Evolutionary conservation across 306 rosid species (phyloP).

Genomic region (Cicer chorassanicum): DNA sequence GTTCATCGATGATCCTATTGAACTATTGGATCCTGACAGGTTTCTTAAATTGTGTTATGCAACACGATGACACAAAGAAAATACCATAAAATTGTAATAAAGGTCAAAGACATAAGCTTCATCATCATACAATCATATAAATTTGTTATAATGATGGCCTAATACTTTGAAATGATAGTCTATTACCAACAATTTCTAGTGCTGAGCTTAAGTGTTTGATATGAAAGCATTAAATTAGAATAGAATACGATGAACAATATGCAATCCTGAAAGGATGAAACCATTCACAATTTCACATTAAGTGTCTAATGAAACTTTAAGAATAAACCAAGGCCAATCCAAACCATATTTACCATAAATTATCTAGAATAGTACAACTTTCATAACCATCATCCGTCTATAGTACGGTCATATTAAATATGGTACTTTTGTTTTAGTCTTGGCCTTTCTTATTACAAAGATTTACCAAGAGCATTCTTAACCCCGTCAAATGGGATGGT

Average conservation of each 20-base stretch:
- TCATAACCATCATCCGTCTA: not conserved
- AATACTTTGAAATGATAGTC: slow-evolving; percentile 9
- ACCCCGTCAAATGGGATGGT: not conserved
- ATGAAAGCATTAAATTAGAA: slow-evolving; percentile 2
- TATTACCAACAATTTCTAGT: not conserved
- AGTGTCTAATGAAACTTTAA: slow-evolving; percentile 4
- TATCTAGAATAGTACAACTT: not conserved
- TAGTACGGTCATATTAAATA: not conserved
- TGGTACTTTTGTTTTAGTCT: not conserved
- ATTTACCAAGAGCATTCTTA: not conserved
- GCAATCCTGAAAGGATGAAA: slow-evolving; percentile 12
- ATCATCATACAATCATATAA: not conserved
- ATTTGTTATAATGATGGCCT: not conserved
- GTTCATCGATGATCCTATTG: slow-evolving; percentile 3
- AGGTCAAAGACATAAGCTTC: not conserved
- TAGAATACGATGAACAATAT: slow-evolving; percentile 1
- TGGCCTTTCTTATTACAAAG: not conserved
- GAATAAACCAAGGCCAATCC: slow-evolving; percentile 1
- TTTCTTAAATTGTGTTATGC: not conserved
- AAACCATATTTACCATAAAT: slow-evolving; percentile 3
- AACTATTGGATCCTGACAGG: not conserved
- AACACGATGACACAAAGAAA: not conserved
- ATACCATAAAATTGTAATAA: not conserved
- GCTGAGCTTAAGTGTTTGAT: not conserved
- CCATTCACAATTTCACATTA: not conserved